These are phyloP conservation scores for Aspergillus terreus DNA, from an alignment of 2,329 filamentous ascomycete genomes.

Conservation along the genomic window DNA sequence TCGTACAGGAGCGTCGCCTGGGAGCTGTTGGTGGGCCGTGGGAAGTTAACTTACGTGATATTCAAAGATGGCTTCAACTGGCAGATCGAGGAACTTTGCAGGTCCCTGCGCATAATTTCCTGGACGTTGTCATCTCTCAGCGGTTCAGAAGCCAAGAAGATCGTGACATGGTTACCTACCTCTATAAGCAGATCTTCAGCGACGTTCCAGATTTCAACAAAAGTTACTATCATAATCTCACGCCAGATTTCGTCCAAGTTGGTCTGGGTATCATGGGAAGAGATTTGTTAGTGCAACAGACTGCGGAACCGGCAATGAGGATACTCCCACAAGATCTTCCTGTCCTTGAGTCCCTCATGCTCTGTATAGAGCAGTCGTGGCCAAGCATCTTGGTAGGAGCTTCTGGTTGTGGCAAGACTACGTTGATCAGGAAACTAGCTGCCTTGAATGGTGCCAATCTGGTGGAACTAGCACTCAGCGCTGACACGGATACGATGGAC, in stretches of 20 bases:
- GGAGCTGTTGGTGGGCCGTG: slow-evolving; percentile 69
- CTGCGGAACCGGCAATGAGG: slow-evolving; percentile 28
- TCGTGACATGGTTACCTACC: slow-evolving; percentile 57
- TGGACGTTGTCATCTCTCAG: slow-evolving; percentile 78
- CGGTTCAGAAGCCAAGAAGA: slow-evolving; percentile 76
- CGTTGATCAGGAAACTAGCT: slow-evolving; percentile 75
- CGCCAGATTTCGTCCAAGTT: slow-evolving; percentile 65
- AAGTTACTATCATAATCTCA: slow-evolving; percentile 71
- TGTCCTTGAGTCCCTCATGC: slow-evolving; percentile 79
- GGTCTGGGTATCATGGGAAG: slow-evolving; percentile 70
- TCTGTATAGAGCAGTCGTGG: slow-evolving; percentile 81
- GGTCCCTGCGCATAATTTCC: slow-evolving; percentile 67
- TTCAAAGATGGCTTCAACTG: slow-evolving; percentile 79
- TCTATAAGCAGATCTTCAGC: slow-evolving; percentile 66
- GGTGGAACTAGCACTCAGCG: slow-evolving; percentile 82
- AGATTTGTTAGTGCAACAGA: slow-evolving; percentile 43
- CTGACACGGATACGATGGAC: slow-evolving; percentile 95
- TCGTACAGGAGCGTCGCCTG: slow-evolving; percentile 55
- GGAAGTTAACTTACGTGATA: slow-evolving; percentile 94
- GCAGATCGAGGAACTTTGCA: slow-evolving; percentile 59
- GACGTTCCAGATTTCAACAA: slow-evolving; percentile 39
- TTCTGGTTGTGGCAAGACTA: slow-evolving; percentile 83
- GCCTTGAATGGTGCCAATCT: slow-evolving; percentile 70
- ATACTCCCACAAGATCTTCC: slow-evolving; percentile 50
- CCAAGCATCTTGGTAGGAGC: slow-evolving; percentile 85